Evolutionary conservation across 2,329 filamentous ascomycete species (phyloP), one percentile per base, ranked within the genome.

Genomic region (Neonectria sp.): DNA sequence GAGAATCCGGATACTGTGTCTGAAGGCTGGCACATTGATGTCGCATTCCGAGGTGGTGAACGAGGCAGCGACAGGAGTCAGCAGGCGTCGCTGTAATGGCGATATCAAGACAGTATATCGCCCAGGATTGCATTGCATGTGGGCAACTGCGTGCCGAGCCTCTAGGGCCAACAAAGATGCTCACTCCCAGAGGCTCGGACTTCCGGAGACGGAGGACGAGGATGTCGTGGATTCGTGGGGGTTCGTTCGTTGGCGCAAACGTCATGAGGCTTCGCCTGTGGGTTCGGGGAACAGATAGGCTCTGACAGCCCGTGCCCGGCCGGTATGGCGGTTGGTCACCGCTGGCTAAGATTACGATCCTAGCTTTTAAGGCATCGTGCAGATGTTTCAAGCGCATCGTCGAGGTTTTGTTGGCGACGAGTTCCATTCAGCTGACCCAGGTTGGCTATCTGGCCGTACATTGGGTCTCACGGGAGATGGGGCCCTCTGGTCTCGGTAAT

Each of bases 401-500:
- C n/a, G 15, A 15, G 7, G 27, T 17, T 21, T 37, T 21, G 13
- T 48, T 37, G 52, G 63, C 63, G 63, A 43, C 52, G 33, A 31
- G 25, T 29, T 45, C 17, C 25, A 29, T 56, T 55, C 33, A 52
- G 51, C 35, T 56, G 33, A 35, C 13, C 45, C 31, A 17, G 24
- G n/a, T 25, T 12, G 33, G 40, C 21, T 17, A 43, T 24, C 55
- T 31, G 45, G 56, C 53, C 46, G 51, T 35, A 35, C n/a, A 31
- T 48, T 61, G 37, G 53, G 63, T 57, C 58, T 60, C 57, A 66
- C 63, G 57, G 60, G 29, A 66, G 63, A 61, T 70, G 70, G 60
- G 40, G 58, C 48, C 58, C 35, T 61, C 55, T 55, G 63, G 60
- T 69, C 66, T 70, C 69, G 70, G 71, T 74, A 76, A 70, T 76